Base-by-base conservation (phyloP, 164 flowering plant genomes). In the Vitis rotundifolia region DNA sequence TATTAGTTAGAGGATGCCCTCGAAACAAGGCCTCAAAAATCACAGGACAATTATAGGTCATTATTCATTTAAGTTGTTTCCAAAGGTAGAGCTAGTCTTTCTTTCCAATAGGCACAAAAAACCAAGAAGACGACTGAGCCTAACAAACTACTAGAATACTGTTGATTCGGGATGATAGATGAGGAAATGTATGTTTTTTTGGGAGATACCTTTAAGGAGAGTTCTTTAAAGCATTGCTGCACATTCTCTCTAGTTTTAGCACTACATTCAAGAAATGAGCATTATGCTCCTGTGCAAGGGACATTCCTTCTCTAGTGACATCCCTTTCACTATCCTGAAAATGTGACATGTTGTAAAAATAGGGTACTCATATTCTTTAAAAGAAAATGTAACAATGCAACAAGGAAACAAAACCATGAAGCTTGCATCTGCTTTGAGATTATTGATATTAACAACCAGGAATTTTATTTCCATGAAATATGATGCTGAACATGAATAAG, bases 181-280 rank as follows among this genome's bases (percentile, higher is more conserved):
- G 37, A 49, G 47, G 13, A 49, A 58, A 26, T 31, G 63, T 31
- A 16, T 26, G 26, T 16, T 16, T 47, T 37, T 19, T 0, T 28
- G 49, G 8, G 15, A 61, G 4, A 28, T 74, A 93, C 98, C 97
- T 90, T 90, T 52, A 80, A 64, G 5, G 79, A 75, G 73, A 94
- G 97, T 61, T 92, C 91, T 70, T 74, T 85, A 74, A 94, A 94
- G 77, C 94, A 89, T 70, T 81, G 82, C 14, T 78, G 80, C 61
- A 94, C 93, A 65, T 91, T 89, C 69, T 85, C 88, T 67, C 82
- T 79, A 59, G 91, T 94, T 83, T 80, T 92, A 13, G 97, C 97
- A 76, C 97, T 94, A 28, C 97, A 94, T 74, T 94, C 98, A 48
- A 88, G 74, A 82, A 89, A 94, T 58, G 76, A 73, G 55, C 91